A percentile compares a stretch with the other conserved stretches of the same genome.
These are phyloP conservation scores for Macaranga tanarius DNA, from an alignment of 441 rosid genomes.

Conservation along the genomic window DNA sequence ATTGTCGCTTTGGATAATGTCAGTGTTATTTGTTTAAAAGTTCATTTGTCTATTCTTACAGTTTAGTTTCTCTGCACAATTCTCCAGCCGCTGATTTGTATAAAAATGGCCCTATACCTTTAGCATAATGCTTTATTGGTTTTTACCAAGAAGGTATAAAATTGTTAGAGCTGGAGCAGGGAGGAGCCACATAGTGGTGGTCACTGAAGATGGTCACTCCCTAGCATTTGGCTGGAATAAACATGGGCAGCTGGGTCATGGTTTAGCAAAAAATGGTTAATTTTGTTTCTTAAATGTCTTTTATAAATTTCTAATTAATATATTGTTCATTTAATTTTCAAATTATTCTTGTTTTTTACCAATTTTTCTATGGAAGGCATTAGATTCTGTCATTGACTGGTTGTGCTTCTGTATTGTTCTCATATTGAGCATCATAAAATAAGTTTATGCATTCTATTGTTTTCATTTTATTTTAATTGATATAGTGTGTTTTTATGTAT, in stretches of 20 bases:
- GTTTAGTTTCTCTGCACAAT: no score
- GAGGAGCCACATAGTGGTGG: slow-evolving; percentile 76
- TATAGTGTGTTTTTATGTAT: background rate
- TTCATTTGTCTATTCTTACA: no score
- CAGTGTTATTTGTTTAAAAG: background rate
- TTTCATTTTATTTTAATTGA: background rate
- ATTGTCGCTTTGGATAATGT: no score
- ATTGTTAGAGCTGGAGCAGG: slow-evolving; percentile 76
- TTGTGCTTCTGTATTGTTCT: slow-evolving; percentile 1
- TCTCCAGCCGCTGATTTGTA: no score
- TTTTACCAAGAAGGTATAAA: slow-evolving; percentile 55
- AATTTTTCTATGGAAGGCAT: background rate
- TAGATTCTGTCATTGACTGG: background rate
- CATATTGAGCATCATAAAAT: background rate
- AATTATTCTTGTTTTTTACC: no score
- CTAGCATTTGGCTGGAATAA: slow-evolving; percentile 97
- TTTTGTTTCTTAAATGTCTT: slow-evolving; percentile 10
- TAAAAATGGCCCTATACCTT: no score
- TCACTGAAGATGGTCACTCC: slow-evolving; percentile 76
- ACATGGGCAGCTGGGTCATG: slow-evolving; percentile 93
- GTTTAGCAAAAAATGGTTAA: slow-evolving; percentile 73
- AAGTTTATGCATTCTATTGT: background rate
- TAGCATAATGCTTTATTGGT: background rate
- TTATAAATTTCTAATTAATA: background rate
- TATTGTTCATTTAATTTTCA: no score